phyloP scores from a whole-genome alignment of 306 rosid genomes.

The Quercus bicolor region DNA sequence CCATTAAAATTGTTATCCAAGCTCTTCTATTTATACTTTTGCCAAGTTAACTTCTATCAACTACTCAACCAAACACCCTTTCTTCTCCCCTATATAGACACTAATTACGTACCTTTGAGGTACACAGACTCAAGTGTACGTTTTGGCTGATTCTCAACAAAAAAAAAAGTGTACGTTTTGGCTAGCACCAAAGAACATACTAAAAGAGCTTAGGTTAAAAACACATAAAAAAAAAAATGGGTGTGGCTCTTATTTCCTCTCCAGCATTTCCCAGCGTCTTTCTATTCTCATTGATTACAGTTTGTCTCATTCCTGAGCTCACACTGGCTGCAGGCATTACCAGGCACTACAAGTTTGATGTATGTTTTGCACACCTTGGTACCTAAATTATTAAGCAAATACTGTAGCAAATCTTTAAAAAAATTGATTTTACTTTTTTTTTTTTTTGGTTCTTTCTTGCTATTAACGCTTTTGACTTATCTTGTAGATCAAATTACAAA shows the following conservation, averaged over 20 bases:
- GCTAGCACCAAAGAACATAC: neutral
- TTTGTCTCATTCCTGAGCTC: constrained; percentile 25
- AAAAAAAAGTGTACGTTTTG: neutral
- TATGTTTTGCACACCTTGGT: constrained; percentile 3
- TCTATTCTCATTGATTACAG: constrained; percentile 22
- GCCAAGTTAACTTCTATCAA: constrained; percentile 14
- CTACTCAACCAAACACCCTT: constrained; percentile 24
- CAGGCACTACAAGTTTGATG: constrained; percentile 62
- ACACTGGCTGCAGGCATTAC: constrained; percentile 42
- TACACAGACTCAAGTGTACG: constrained; percentile 2
- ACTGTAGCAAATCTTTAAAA: neutral
- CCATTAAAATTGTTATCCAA: neutral
- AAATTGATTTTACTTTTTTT: neutral
- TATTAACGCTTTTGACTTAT: neutral
- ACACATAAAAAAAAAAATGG: constrained; percentile 27
- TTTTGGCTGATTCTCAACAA: too few relatives aligned
- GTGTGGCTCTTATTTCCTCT: constrained; percentile 7
- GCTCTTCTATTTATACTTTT: constrained; percentile 19
- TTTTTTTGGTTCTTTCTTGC: neutral
- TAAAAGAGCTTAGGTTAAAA: neutral
- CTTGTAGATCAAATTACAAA: constrained; percentile 40
- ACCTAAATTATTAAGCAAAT: constrained; percentile 1
- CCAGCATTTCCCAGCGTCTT: constrained; percentile 17
- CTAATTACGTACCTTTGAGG: neutral
- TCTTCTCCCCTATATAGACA: constrained; percentile 26